phyloP scores from a whole-genome alignment of 371 early-diverging fungal species.

The Choanephora cucurbitarum region DNA sequence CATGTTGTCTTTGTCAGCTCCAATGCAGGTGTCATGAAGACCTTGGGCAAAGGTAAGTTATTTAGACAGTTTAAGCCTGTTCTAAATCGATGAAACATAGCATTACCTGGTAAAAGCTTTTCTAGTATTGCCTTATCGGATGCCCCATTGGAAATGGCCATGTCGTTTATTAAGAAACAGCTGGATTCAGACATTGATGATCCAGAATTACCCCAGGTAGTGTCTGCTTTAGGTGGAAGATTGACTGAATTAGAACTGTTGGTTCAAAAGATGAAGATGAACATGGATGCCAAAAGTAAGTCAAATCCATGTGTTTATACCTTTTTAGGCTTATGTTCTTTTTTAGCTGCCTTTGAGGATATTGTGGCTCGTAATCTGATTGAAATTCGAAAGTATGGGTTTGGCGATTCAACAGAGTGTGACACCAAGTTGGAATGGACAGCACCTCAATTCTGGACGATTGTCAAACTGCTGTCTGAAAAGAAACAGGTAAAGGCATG shows the following conservation, averaged over 20 bases:
- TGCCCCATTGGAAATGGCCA: conserved; percentile 66
- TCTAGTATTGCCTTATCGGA: conserved; percentile 72
- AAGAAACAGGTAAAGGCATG: conserved; percentile 62
- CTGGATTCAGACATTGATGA: conserved; percentile 52
- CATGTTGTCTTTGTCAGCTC: conserved; percentile 91
- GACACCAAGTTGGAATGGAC: conserved; percentile 62
- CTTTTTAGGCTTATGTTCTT: background rate
- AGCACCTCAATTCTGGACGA: conserved; percentile 77
- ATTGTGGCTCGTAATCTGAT: conserved; percentile 76
- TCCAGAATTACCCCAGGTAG: conserved; percentile 53
- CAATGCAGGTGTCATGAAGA: conserved; percentile 73
- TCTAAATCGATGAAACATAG: no score
- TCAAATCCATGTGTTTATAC: background rate
- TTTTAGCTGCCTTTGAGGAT: conserved; percentile 76
- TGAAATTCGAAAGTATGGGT: conserved; percentile 85
- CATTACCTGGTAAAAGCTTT: conserved; percentile 77
- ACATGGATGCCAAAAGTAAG: conserved; percentile 64
- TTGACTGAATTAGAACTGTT: conserved; percentile 84
- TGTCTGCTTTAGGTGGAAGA: conserved; percentile 85
- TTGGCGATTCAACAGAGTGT: conserved; percentile 65
- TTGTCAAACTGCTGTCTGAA: conserved; percentile 62
- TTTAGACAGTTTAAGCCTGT: no score
- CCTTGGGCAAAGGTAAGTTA: conserved; percentile 63
- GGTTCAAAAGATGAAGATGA: conserved; percentile 82
- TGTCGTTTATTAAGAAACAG: conserved; percentile 63